phyloP scores from a whole-genome alignment of 2,329 filamentous ascomycete genomes.

The Rutstroemia sp. region DNA sequence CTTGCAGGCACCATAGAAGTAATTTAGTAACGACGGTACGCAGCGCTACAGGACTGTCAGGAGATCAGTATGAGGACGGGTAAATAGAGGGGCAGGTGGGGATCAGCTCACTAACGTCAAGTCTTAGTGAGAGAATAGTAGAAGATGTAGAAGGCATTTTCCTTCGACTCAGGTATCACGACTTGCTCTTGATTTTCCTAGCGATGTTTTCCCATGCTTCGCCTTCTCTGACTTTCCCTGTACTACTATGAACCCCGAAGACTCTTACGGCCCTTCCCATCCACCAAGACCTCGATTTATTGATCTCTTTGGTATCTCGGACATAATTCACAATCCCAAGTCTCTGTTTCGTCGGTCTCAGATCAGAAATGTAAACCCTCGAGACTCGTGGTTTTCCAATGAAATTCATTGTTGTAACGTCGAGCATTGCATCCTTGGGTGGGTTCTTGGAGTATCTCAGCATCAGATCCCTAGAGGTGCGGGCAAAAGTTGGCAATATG shows the following conservation, averaged over 20 bases:
- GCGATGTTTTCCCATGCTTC: constrained; percentile 27
- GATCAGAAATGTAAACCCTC: constrained; percentile 21
- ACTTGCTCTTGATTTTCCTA: neutral
- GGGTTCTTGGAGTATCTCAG: constrained; percentile 43
- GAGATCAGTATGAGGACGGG: too few species aligned
- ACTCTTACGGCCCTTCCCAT: constrained; percentile 19
- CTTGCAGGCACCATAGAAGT: too few species aligned
- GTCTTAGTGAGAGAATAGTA: too few species aligned
- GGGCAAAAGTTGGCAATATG: constrained; percentile 57
- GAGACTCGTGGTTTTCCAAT: constrained; percentile 32
- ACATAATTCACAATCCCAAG: constrained; percentile 29
- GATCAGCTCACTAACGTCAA: too few species aligned
- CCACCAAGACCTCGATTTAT: constrained; percentile 25
- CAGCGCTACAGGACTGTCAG: too few species aligned
- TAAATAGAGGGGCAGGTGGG: too few species aligned
- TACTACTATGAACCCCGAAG: constrained; percentile 26
- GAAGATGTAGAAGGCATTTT: too few species aligned
- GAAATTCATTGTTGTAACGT: constrained; percentile 35
- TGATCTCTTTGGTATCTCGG: constrained; percentile 20
- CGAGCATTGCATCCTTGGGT: constrained; percentile 34
- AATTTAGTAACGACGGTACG: too few species aligned
- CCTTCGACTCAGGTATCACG: too few species aligned
- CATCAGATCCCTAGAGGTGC: constrained; percentile 49
- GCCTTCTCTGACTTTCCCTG: constrained; percentile 16
- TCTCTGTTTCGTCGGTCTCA: constrained; percentile 20